These are phyloP conservation scores for Remersonia thermophila DNA, from an alignment of 2,329 filamentous ascomycete genomes.

Conservation along the genomic window DNA sequence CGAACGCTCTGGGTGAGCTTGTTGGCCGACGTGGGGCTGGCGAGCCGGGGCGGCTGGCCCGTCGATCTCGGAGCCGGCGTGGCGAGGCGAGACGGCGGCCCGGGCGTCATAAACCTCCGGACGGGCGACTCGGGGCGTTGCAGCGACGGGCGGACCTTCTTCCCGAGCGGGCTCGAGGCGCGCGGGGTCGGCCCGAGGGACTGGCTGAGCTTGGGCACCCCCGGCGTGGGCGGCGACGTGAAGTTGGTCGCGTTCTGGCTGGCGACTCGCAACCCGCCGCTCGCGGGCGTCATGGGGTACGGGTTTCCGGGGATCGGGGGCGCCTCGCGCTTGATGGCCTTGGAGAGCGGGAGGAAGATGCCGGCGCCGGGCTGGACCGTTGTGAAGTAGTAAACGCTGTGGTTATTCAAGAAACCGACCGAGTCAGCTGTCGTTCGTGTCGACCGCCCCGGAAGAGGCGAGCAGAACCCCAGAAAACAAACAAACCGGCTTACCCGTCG, in stretches of 20 bases:
- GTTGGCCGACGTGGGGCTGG: constrained; percentile 44
- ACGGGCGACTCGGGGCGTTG: constrained; percentile 79
- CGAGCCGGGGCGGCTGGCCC: constrained; percentile 42
- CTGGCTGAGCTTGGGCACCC: constrained; percentile 71
- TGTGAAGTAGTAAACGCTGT: constrained; percentile 63
- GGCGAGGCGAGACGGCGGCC: constrained; percentile 42
- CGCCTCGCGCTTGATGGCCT: constrained; percentile 58
- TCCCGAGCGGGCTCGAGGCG: constrained; percentile 59
- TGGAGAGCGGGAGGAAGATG: constrained; percentile 83
- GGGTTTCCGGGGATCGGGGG: constrained; percentile 35
- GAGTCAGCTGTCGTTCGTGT: too few species aligned
- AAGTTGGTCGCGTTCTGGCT: constrained; percentile 47
- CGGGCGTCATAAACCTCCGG: constrained; percentile 52
- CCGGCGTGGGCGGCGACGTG: constrained; percentile 53
- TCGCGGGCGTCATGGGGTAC: constrained; percentile 53
- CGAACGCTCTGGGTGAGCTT: constrained; percentile 54
- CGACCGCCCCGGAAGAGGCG: too few species aligned
- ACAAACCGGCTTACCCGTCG: constrained; percentile 83
- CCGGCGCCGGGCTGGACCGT: constrained; percentile 70
- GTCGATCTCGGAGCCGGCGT: constrained; percentile 30
- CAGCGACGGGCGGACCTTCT: constrained; percentile 63
- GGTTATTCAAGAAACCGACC: too few species aligned
- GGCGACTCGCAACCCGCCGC: constrained; percentile 37
- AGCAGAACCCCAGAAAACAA: too few species aligned
- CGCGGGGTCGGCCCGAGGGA: constrained; percentile 62